Evolutionary conservation across 176 grass and related monocot genomes (phyloP), one percentile per base, ranked within the genome.

Genomic region (Cenchrus purpureus): DNA sequence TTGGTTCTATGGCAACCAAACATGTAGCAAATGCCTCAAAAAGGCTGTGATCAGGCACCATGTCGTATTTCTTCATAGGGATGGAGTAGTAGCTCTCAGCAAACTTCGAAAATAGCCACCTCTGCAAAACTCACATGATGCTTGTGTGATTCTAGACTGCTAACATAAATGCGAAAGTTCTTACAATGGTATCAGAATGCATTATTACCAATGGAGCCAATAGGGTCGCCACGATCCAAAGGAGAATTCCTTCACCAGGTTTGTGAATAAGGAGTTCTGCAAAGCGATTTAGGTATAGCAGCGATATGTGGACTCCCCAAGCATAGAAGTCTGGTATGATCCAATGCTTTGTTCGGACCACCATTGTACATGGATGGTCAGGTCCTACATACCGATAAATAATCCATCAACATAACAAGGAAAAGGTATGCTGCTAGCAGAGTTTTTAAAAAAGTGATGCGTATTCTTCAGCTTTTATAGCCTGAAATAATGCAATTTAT

Each of bases 31-130:
- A 54, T 9, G 78, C 92, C 14, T 85, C 67, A 54, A 83, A 92
- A 0, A 94, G 61, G 68, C 89, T 90, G 12, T 87, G 77, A 1
- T 94, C 84, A 5, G 89, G 92, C 12, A 92, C 90, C 90, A 90
- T 92, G 34, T 8, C 85, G 19, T 86, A 85, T 49, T 90, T 92
- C 50, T 79, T 79, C 80, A 95, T 90, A 19, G 78, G 87, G 49
- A 86, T 90, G 14, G 40, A 71, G 75, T 88, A 88, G 74, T 92
- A 92, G 71, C 87, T 92, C 82, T 95, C 87, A 25, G 87, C 82
- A 74, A 92, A 87, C 44, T 72, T 92, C 15, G 90, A 90, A 66
- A 95, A 70, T 46, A 88, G 28, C 87, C 90, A 90, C 7, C 78
- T 83, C 85, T 91, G 48, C 5, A 9, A 4, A 84, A 84, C 12